Evolutionary conservation across 345 rosid genomes (phyloP).

Genomic region (Turnera subulata): DNA sequence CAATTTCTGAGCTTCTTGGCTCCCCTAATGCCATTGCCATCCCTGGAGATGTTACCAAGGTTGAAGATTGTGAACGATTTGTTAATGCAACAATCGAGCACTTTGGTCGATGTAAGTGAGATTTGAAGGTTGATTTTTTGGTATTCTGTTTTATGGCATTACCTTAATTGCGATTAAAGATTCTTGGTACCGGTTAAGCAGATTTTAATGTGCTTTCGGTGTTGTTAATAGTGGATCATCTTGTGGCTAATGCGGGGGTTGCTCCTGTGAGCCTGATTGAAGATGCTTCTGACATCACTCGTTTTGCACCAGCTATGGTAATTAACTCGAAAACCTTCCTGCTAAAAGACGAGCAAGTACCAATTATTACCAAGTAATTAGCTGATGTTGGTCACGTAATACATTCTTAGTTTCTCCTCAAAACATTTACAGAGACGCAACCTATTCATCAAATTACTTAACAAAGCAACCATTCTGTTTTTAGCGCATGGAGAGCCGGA

Average conservation of each 20-base stretch:
- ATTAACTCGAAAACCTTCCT: too few species aligned
- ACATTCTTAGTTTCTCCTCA: too few species aligned
- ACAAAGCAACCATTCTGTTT: too few species aligned
- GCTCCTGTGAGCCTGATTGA: slow-evolving; percentile 43
- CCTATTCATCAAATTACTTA: too few species aligned
- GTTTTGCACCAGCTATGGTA: slow-evolving; percentile 46
- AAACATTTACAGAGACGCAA: too few species aligned
- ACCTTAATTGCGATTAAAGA: not conserved
- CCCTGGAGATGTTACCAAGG: slow-evolving; percentile 20
- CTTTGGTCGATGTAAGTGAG: slow-evolving; percentile 33
- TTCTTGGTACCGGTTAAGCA: not conserved
- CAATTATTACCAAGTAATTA: too few species aligned
- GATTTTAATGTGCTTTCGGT: not conserved
- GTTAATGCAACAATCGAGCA: slow-evolving; percentile 16
- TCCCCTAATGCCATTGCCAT: slow-evolving; percentile 28
- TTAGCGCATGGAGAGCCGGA: too few species aligned
- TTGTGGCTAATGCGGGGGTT: slow-evolving; percentile 61
- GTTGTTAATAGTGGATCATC: slow-evolving; percentile 53
- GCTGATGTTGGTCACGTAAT: too few species aligned
- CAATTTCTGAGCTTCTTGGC: slow-evolving; percentile 22
- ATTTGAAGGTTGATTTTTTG: too few species aligned
- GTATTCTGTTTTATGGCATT: not conserved
- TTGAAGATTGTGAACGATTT: slow-evolving; percentile 26
- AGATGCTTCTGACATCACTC: slow-evolving; percentile 40
- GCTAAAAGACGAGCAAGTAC: too few species aligned